Conservation (phyloP, 306 rosid genomes). For the Prunus salicina region DNA sequence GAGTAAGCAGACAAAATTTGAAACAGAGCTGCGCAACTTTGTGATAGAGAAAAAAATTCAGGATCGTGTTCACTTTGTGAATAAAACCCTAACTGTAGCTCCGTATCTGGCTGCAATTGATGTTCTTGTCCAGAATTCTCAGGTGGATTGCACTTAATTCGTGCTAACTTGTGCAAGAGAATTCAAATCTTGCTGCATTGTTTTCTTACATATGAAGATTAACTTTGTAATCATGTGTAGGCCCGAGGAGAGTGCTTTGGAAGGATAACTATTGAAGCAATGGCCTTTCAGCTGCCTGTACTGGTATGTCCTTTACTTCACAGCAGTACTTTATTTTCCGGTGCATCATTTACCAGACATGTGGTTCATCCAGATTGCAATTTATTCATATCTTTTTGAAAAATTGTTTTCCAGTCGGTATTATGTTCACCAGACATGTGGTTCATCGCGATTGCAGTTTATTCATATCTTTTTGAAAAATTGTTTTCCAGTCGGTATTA, state of each 20-base stretch:
- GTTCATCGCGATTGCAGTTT: neutral
- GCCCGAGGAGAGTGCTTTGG: conserved; percentile 86
- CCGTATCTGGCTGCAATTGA: conserved; percentile 88
- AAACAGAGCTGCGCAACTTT: conserved; percentile 70
- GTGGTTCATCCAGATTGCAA: neutral
- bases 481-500: neutral
- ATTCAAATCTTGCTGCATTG: neutral
- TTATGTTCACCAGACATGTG: neutral
- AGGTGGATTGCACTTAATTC: conserved; percentile 50
- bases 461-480: neutral
- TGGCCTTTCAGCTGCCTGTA: conserved; percentile 84
- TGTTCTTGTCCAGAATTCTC: conserved; percentile 97
- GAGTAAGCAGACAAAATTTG: conserved; percentile 75
- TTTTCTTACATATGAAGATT: neutral
- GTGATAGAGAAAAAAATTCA: conserved; percentile 63
- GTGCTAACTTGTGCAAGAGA: conserved; percentile 13
- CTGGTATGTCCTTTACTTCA: conserved; percentile 46
- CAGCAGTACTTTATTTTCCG: conserved; percentile 1
- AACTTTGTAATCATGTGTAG: conserved; percentile 31
- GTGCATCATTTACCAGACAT: neutral
- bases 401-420: neutral
- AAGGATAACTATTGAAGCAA: conserved; percentile 83
- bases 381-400: neutral
- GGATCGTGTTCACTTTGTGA: conserved; percentile 88
- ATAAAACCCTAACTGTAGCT: conserved; percentile 87